Evolutionary conservation across 1,139 yeast genomes (phyloP).

Genomic region (Taiozyma onychis): DNA sequence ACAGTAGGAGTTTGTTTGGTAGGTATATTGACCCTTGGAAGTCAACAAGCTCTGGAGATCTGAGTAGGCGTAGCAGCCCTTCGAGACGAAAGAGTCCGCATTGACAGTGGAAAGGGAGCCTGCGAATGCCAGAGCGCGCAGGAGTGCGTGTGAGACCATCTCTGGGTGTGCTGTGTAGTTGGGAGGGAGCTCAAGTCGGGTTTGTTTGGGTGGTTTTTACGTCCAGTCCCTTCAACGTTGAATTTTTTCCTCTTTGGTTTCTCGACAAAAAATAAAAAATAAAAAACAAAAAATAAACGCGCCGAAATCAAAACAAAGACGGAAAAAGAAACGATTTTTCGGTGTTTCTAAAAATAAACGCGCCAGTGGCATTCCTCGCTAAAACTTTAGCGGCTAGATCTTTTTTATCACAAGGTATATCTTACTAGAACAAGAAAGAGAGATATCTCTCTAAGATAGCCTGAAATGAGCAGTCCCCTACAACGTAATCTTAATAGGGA

Average conservation of each 20-base stretch:
- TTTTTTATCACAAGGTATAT: too few relatives aligned
- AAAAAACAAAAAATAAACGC: neutral
- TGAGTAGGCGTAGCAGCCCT: conserved; percentile 18
- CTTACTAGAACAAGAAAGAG: too few relatives aligned
- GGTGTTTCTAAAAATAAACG: neutral
- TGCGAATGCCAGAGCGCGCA: neutral
- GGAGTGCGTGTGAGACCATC: neutral
- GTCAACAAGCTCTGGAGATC: conserved; percentile 11
- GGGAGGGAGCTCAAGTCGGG: too few relatives aligned
- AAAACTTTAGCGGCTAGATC: too few relatives aligned
- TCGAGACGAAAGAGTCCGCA: conserved; percentile 5
- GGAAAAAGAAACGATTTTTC: neutral
- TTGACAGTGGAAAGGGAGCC: neutral
- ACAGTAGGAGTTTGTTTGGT: conserved; percentile 51
- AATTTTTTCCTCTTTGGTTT: neutral
- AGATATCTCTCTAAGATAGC: too few relatives aligned
- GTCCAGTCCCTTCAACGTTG: neutral
- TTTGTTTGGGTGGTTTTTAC: too few relatives aligned
- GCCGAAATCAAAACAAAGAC: neutral
- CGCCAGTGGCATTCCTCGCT: neutral
- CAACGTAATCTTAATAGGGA: too few relatives aligned
- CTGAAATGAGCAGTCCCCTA: too few relatives aligned
- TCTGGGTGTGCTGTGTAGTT: neutral
- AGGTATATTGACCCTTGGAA: conserved; percentile 29
- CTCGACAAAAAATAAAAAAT: neutral